phyloP scores from a whole-genome alignment of 768 basidiomycete species.

The Crucibulum laeve region DNA sequence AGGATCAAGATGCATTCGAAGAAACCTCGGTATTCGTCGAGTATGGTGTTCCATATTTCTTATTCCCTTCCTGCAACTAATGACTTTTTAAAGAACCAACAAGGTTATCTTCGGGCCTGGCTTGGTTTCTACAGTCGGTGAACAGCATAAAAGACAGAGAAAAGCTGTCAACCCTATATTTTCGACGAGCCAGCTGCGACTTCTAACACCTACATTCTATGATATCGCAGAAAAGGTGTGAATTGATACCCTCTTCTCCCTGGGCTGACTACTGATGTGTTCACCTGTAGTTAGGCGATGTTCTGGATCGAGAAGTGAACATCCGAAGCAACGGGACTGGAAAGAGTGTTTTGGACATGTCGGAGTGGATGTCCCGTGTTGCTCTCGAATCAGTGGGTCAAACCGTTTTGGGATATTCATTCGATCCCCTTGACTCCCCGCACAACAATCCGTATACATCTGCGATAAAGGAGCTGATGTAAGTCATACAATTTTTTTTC shows the following conservation, averaged over 20 bases:
- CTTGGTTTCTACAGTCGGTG: conserved; percentile 37
- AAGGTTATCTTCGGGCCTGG: conserved; percentile 44
- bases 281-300: conserved; percentile 19
- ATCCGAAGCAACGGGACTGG: conserved; percentile 4
- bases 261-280: not conserved
- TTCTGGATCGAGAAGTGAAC: conserved; percentile 20
- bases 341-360: conserved; percentile 34
- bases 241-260: not conserved
- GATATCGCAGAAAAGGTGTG: conserved; percentile 38
- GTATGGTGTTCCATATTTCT: conserved; percentile 21
- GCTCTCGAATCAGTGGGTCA: conserved; percentile 40
- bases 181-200: conserved; percentile 38
- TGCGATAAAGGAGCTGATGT: conserved; percentile 44
- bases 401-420: conserved; percentile 40
- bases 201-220: conserved; percentile 39
- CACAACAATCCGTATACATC: conserved; percentile 38
- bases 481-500: conserved; percentile 9
- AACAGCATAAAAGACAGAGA: conserved; percentile 42
- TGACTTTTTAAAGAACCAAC: conserved; percentile 28
- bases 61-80: not conserved
- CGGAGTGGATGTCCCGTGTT: conserved; percentile 40
- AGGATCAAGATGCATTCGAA: conserved; percentile 46
- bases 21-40: conserved; percentile 38
- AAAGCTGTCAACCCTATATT: conserved; percentile 47
- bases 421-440: conserved; percentile 39